Conservation (phyloP, 2,329 filamentous ascomycete genomes). For the Aspergillus aculeatus region DNA sequence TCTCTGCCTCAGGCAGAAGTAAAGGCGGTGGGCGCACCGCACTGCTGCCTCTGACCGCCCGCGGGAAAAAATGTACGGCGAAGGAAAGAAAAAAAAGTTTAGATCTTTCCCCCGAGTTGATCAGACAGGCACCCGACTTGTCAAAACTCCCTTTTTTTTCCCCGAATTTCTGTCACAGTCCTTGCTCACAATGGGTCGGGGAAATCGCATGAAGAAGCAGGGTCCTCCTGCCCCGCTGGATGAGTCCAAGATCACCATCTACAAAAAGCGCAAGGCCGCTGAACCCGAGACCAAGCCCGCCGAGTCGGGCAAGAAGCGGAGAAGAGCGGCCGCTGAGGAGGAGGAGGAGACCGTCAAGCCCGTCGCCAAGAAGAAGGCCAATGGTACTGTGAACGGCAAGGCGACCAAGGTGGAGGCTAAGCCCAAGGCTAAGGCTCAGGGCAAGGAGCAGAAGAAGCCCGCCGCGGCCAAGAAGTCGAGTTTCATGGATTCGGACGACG, state of each 20-base stretch:
- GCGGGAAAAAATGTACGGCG: conserved; percentile 24
- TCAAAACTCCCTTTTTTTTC: conserved; percentile 12
- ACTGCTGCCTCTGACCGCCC: conserved; percentile 30
- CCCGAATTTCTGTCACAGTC: conserved; percentile 9
- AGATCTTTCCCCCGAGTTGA: conserved; percentile 16
- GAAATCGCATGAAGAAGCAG: conserved; percentile 95
- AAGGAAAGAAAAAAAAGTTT: conserved; percentile 29
- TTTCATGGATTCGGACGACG: conserved; percentile 38
- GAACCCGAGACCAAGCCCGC: conserved; percentile 56
- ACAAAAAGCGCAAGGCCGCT: conserved; percentile 80
- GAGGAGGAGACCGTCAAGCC: conserved; percentile 39
- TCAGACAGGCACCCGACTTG: conserved; percentile 8
- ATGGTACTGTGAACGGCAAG: conserved; percentile 22
- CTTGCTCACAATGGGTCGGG: conserved; percentile 71
- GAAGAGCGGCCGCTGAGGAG: conserved; percentile 47
- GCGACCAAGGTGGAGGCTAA: conserved; percentile 12
- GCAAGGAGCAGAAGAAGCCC: conserved; percentile 28
- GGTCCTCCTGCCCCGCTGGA: conserved; percentile 79
- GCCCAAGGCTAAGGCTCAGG: conserved; percentile 11
- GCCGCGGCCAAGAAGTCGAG: conserved; percentile 39
- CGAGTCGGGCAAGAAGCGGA: conserved; percentile 65
- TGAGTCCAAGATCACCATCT: conserved; percentile 59
- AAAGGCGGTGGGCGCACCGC: conserved; percentile 18
- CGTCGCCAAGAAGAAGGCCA: conserved; percentile 36
- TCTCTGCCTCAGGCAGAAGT: conserved; percentile 14